phyloP scores from a whole-genome alignment of 352 stramenopile genomes.

The Thalassiosira pacifica region DNA sequence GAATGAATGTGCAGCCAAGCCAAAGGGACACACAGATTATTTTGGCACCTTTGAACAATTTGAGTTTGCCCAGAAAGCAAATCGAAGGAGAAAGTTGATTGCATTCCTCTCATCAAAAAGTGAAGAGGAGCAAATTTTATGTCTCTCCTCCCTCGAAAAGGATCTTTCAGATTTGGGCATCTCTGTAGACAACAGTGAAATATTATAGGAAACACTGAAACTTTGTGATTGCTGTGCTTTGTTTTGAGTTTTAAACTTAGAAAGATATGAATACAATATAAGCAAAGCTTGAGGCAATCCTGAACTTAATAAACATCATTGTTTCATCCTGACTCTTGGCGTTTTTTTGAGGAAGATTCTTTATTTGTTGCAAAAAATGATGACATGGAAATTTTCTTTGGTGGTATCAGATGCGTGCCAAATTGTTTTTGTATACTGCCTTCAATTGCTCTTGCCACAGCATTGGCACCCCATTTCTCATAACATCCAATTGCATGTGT shows the following conservation, averaged over 20 bases:
- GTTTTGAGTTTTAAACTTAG: no score
- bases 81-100: background rate
- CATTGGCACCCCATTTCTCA: background rate
- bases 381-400: background rate
- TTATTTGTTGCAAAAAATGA: background rate
- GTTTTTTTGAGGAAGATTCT: background rate
- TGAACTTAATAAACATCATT: no score
- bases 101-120: background rate
- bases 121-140: background rate
- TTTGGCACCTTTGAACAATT: slow-evolving; percentile 7
- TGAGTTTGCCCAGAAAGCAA: background rate
- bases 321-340: background rate
- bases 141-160: background rate
- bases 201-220: no score
- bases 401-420: background rate
- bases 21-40: background rate
- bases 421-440: slow-evolving; percentile 7
- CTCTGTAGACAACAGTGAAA: background rate
- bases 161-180: background rate
- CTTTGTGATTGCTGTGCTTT: no score
- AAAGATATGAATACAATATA: no score
- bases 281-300: no score
- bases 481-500: background rate
- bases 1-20: background rate
- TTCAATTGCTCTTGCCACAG: slow-evolving; percentile 17